phyloP scores from a whole-genome alignment of 306 rosid genomes.

The Cicer cuneatum region DNA sequence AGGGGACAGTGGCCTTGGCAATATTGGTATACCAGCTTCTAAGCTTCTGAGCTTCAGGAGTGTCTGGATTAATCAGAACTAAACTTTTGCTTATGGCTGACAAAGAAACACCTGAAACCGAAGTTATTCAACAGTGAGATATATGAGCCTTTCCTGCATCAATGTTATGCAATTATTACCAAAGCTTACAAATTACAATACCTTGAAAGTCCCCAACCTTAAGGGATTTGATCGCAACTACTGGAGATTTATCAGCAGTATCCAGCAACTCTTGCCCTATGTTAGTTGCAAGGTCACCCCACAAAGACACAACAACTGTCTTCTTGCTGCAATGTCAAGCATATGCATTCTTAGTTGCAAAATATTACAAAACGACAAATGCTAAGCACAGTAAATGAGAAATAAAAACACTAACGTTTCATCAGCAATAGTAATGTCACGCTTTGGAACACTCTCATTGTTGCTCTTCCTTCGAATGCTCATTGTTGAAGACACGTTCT shows the following conservation, averaged over 20 bases:
- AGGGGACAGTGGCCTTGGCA: not conserved
- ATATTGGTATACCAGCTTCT: conserved; percentile 67
- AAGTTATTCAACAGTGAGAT: not conserved
- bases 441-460: conserved; percentile 82
- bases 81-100: conserved; percentile 72
- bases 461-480: conserved; percentile 83
- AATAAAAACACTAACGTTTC: conserved; percentile 60
- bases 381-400: not conserved
- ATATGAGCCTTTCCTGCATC: not conserved
- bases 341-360: not conserved
- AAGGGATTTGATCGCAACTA: conserved; percentile 83
- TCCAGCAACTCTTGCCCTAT: conserved; percentile 83
- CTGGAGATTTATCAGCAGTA: conserved; percentile 65
- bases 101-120: conserved; percentile 79
- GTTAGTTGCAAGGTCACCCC: conserved; percentile 89
- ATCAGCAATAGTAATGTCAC: conserved; percentile 95
- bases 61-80: conserved; percentile 68
- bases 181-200: conserved; percentile 17
- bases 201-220: conserved; percentile 97
- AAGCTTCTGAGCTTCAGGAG: conserved; percentile 74
- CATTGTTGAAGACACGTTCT: conserved; percentile 82
- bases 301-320: conserved; percentile 87
- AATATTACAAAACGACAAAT: not conserved
- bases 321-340: conserved; percentile 64
- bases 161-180: not conserved